phyloP scores from a whole-genome alignment of 2,329 filamentous ascomycete genomes.

The Penicillium occitanis region DNA sequence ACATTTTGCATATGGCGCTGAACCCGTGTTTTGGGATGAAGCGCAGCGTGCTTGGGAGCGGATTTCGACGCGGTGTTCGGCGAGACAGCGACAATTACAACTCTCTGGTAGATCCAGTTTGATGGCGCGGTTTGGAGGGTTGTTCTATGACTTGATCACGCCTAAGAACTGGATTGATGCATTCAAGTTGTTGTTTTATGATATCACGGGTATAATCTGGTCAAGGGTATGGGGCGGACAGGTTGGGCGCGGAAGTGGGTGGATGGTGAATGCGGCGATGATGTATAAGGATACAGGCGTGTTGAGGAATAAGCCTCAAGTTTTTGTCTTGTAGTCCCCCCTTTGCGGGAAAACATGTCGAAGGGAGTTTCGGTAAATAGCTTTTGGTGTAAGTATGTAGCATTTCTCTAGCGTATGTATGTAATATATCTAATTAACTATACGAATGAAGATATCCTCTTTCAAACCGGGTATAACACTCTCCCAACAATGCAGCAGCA shows the following conservation, averaged over 20 bases:
- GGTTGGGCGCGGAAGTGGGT: conserved; percentile 46
- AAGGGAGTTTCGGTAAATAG: not conserved
- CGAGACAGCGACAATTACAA: conserved; percentile 17
- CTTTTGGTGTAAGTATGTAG: not conserved
- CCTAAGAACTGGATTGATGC: conserved; percentile 52
- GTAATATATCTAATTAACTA: conserved; percentile 7
- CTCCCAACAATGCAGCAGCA: not conserved
- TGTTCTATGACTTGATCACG: conserved; percentile 39
- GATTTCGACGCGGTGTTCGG: conserved; percentile 47
- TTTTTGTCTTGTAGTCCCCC: conserved; percentile 33
- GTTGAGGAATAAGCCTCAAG: conserved; percentile 40
- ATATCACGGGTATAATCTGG: conserved; percentile 59
- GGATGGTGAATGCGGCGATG: conserved; percentile 61
- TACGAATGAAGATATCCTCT: not conserved
- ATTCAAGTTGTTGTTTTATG: conserved; percentile 52
- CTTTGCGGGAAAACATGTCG: not conserved
- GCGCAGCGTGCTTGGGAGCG: conserved; percentile 70
- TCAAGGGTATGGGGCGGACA: conserved; percentile 57
- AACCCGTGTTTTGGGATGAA: conserved; percentile 72
- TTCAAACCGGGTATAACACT: not conserved
- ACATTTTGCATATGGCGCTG: conserved; percentile 70
- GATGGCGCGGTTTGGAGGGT: not conserved
- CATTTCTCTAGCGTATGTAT: conserved; percentile 12
- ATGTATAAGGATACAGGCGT: conserved; percentile 41
- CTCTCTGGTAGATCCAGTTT: no score